Base-by-base conservation (phyloP, 2,329 filamentous ascomycete genomes). In the Phialophora tarda region DNA sequence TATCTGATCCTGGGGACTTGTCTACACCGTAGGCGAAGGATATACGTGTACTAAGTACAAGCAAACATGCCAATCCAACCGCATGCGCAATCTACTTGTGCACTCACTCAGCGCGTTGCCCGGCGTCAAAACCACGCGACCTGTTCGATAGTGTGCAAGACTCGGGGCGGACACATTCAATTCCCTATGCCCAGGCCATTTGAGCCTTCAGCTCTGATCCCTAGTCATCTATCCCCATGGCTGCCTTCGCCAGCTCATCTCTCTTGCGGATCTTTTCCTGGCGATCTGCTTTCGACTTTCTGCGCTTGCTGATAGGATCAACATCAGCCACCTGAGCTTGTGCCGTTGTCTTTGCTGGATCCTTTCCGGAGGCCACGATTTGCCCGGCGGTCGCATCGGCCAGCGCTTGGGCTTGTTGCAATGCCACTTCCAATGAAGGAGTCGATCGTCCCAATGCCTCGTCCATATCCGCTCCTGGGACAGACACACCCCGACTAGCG, bases 201-300 rank as follows among this genome's bases (percentile, higher is more conserved):
- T 26, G 48, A 24, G 48, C 23, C 10, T 44, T 44, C 5, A 1
- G 38, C 23, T 4, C 48, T 23, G 11, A 28, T 28, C 11, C 14
- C 44, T 61, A 64, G 17, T 63, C 56, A 32, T 58, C 57, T 65
- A 66, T 65, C n/a, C 64, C 65, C 65, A 70, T 62, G 17, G 68
- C 68, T 34, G 62, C 59, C 59, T 66, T 63, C 6, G 68, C 68
- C 28, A 70, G 58, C 41, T 66, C 62, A 53, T 68, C 65, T 38
- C 65, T 54, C 55, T 63, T 55, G 44, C 65, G 56, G 17, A 70
- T 67, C 48, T 70, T 65, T 26, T 57, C 68, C 24, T 62, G 30
- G n/a, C 59, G 62, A 23, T 70, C 54, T 53, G 48, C 59, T 23
- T 38, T 50, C 14, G 21, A 48, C 47, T 53, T 61, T 48, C 28